Evolutionary conservation across 345 rosid genomes (phyloP), one percentile per base, ranked within the genome.

Genomic region (Gossypioides kirkii): DNA sequence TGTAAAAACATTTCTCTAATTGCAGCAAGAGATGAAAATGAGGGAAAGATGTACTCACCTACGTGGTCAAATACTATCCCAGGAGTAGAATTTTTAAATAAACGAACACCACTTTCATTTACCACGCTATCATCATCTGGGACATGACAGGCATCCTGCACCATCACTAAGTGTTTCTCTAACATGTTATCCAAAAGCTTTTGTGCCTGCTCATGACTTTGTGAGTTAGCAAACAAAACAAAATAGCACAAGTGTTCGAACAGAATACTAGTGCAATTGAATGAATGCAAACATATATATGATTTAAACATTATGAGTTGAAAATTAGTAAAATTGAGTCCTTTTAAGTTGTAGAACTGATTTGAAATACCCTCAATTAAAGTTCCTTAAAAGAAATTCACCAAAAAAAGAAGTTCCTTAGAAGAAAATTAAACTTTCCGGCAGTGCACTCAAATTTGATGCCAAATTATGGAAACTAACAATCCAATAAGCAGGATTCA

Each of bases 41-140:
- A 49, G 59, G 10, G 18, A 13, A 46, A 74, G 20, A 68, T 13
- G 43, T 56, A 77, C 80, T 83, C 64, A 92, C 98, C 87, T 69
- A 42, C 70, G 61, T 23, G 85, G 77, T 95, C 96, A 80, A 92
- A 90, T 26, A 85, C 78, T 28, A 95, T 95, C 63, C 98, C 96
- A 7, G 75, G 78, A 2, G 94, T 76, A 76, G 90, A 89, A 54
- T 79, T 66, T 76, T 82, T 91, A 77, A 95, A 92, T 23, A 95
- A 77, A 52, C 89, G 86, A 75, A 95, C 86, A 59, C 92, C 94
- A 61, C 80, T 75, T 50, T 84, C 90, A 62, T 84, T 72, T 66
- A 36, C 80, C 42, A 67, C 49, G 20, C 58, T 79, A 62, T 74
- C 84, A 69, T 71, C 70, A 67, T 65, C 63, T 20, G 78, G 79